Base-by-base conservation (phyloP, 495 filamentous ascomycete species). In the Staphylotrichum tortipilum region DNA sequence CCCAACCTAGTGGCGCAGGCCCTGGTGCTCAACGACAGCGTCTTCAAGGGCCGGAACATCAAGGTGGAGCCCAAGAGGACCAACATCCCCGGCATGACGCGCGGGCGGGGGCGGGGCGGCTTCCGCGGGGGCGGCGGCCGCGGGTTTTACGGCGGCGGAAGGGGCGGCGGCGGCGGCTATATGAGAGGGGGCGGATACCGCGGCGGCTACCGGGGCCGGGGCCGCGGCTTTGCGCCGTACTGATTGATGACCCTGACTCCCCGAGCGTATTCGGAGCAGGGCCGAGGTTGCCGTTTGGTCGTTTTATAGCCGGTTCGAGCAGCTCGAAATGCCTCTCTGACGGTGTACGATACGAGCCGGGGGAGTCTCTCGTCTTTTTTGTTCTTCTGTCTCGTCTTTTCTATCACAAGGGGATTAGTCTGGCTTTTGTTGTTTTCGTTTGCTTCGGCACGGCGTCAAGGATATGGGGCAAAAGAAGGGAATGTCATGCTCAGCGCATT, bases 31-130 rank as follows among this genome's bases (percentile, higher is more conserved):
- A 97, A 99, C 61, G 94, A 97, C 66, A 96, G 89, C 67, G 80
- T 94, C 52, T 95, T 99, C 69, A 88, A 90, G 53, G 92, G 89
- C 44, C 80, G 94, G 52, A 91, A 88, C 60, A 78, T 99, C 57
- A 97, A 99, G 83, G 94, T 99, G 30, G 88, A 89, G 2, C 94
- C 94, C 4, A 99, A 99, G 69, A 85, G 94, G 34, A 99, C 94
- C 43, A 99, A 99, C 64, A 71, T 99, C 35, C 94, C 94, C 1
- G 94, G 94, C 53, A 87, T 97, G 87, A 81, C 74, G 37, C 77
- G 82, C 30, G 81, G 89, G 24, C 86, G 91, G 17, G 78, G 88
- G 48, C 64, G 76, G 18, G 67, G 78, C 47, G 73, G 71, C 22
- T 68, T 62, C 54, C 66, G 61, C 11, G 72, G 72, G 41, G 79